Conservation (phyloP, 176 grass and related monocot species). For the Oryza nivara region DNA sequence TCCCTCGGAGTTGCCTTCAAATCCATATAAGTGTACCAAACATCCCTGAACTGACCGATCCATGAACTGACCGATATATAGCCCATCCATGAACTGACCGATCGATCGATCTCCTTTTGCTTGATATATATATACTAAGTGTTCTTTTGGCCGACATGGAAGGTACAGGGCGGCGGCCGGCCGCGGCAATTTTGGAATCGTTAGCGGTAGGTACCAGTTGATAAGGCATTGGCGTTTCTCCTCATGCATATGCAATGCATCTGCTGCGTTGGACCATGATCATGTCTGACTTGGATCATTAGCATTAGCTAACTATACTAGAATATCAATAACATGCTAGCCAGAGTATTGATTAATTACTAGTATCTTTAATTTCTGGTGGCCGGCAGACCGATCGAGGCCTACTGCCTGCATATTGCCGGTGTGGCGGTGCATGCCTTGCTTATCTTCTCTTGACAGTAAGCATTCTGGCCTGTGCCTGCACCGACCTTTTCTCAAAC, state of each 20-base stretch:
- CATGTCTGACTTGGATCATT: background rate
- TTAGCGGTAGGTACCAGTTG: conserved; percentile 19
- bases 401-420: background rate
- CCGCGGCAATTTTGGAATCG: conserved; percentile 5
- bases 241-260: background rate
- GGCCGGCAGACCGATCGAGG: background rate
- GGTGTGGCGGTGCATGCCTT: conserved; percentile 39
- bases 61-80: background rate
- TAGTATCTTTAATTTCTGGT: conserved; percentile 2
- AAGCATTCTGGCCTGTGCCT: background rate
- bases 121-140: background rate
- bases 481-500: background rate
- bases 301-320: background rate
- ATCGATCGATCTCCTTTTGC: too few species aligned
- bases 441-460: conserved; percentile 13
- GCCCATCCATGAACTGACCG: too few species aligned
- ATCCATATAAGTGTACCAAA: too few species aligned
- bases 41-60: too few species aligned
- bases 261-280: background rate
- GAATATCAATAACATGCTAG: too few species aligned
- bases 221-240: background rate
- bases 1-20: too few species aligned
- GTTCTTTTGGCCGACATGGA: conserved; percentile 35
- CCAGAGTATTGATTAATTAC: background rate
- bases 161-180: background rate